Evolutionary conservation across 2,329 filamentous ascomycete species (phyloP), one percentile per base, ranked within the genome.

Genomic region (Fusarium decemcellulare): DNA sequence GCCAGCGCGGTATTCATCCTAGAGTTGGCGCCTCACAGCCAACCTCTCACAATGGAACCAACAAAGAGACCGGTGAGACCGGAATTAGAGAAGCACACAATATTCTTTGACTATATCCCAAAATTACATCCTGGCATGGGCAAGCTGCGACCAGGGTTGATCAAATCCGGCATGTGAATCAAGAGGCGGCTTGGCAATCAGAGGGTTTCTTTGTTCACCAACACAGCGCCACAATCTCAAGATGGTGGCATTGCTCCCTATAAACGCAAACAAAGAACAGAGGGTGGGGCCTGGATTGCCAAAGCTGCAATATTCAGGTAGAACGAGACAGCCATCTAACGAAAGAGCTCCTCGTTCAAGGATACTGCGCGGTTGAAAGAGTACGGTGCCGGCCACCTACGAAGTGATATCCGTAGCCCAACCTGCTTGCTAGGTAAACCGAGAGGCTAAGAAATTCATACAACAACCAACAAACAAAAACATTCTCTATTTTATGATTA

Each of bases 31-130:
- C 43, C 47, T 40, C 42, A 39, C 37, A 42, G 48, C 42, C 34
- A 47, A 30, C 40, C 54, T 48, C 16, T 61, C 54, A 63, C 57
- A 65, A 61, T 53, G 61, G 56, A n/a, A 53, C 30, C 15, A 70
- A 75, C 72, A 75, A 75, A 73, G 73, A 71, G 29, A 42, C 27
- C 39, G 59, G 61, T 16, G 10, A 65, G 29, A 39, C 71, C 60
- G 58, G 43, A 23, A 48, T 46, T 36, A 2, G 37, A 15, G 51
- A 30, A 42, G 36, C 36, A 65, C 50, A 59, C 37, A 43, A 36
- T 39, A 14, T 36, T 42, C 18, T 55, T 50, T 52, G n/a, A 51
- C 18, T 8, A 7, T 10, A 7, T 10, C 15, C 58, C 47, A 62
- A 59, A 56, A 67, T 59, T 50, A 40, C 14, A 52, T 30, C 27